phyloP scores from a whole-genome alignment of 73 alveolate species.

The Symbiodinium pilosum region DNA sequence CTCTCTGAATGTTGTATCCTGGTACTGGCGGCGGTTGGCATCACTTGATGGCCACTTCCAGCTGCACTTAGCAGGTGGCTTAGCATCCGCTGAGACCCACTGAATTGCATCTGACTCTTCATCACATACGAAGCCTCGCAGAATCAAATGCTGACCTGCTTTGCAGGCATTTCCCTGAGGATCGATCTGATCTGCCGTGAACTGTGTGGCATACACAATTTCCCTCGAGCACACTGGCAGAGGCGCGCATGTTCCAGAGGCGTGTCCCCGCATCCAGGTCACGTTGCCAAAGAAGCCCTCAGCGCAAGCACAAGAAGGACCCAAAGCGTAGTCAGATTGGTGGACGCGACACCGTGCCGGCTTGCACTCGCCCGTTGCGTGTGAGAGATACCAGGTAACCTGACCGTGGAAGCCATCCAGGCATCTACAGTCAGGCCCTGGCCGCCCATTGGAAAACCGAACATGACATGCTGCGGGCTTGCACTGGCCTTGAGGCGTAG shows the following conservation, averaged over 20 bases:
- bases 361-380: not conserved
- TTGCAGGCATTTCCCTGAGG: not conserved
- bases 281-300: not conserved
- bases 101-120: not conserved
- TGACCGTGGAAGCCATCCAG: not conserved
- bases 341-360: not conserved
- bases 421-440: not conserved
- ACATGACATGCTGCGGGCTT: not conserved
- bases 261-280: not conserved
- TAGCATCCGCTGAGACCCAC: not conserved
- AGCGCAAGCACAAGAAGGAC: not conserved
- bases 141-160: not conserved
- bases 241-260: not conserved
- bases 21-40: not conserved
- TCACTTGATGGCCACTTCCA: no score
- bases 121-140: not conserved
- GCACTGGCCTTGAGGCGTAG: not conserved
- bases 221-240: not conserved
- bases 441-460: not conserved
- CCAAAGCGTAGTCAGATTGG: not conserved
- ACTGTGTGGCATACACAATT: not conserved
- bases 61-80: not conserved
- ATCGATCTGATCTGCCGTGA: not conserved
- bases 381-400: not conserved
- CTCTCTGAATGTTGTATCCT: no score